Base-by-base conservation (phyloP, 2,329 filamentous ascomycete species). In the Helminthosporium solani region DNA sequence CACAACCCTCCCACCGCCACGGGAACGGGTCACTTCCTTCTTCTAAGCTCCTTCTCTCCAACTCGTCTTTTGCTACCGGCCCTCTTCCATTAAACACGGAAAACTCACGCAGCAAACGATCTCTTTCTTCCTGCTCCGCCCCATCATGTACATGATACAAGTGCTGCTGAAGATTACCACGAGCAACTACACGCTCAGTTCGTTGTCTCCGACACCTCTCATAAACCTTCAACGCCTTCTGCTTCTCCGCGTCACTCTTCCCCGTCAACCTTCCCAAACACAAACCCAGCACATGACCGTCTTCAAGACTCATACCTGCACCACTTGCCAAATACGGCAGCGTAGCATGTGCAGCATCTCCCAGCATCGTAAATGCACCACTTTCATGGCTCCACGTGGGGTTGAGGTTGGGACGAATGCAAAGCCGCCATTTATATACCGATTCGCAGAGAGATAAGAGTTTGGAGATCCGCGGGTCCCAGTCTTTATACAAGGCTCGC, bases 331-430 rank as follows among this genome's bases (percentile, higher is more conserved):
- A 70, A 57, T 86, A 86, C 0, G 83, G 84, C 0, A 86, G 70
- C 0, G 81, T 85, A 5, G 83, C 82, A 50, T 86, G 82, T 2
- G 82, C 81, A 0, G 82, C 80, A 55, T 86, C 83, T 0, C 84
- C 83, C 0, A 86, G 70, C 57, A 86, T 75, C 0, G 79, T 78
- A 55, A 83, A 83, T 0, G 78, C 70, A 0, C 76, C 81, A 0
- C 74, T 78, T 0, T 75, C 66, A 51, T 85, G 77, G 0, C 74
- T 79, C 83, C 83, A 86, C 1, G 71, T 70, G 3, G 67, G 61
- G n/a, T 75, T 73, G 30, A 83, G 72, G 4, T 76, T 75, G 1
- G 75, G 75, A 1, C 81, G 73, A 46, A 81, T 82, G 61, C 78
- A 81, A 0, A 85, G 66, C 2, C 79, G 72, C 82, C 82, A 86